Percentiles rank a stretch among this genome's conserved stretches.
phyloP scores from a whole-genome alignment of 1,284 basidiomycete species.

The Wolfiporia cocos region DNA sequence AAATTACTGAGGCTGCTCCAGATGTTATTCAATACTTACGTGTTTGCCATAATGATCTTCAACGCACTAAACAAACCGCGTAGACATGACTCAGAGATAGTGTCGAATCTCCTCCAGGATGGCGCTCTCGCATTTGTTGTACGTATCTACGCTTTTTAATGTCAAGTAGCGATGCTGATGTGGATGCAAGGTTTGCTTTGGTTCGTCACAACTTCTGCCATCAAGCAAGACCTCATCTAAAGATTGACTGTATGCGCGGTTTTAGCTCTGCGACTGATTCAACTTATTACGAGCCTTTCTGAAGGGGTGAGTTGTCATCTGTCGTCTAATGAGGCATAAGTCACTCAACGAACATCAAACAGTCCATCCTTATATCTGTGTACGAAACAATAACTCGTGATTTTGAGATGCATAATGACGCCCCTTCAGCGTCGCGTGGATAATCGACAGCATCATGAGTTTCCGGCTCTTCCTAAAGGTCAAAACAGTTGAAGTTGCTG shows the following conservation, averaged over 20 bases:
- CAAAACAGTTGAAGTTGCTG: no score
- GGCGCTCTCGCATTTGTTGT: slow-evolving; percentile 1
- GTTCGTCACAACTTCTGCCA: no score
- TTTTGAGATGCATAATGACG: not conserved
- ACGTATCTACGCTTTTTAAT: not conserved
- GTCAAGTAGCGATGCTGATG: not conserved
- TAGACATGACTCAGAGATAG: not conserved
- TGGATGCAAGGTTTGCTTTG: no score
- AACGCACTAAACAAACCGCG: slow-evolving; percentile 2
- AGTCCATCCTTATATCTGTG: not conserved
- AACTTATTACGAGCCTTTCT: not conserved
- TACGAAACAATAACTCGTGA: not conserved
- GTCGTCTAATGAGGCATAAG: not conserved
- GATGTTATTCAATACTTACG: not conserved
- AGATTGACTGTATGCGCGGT: no score
- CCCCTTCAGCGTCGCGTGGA: not conserved
- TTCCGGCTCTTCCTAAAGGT: slow-evolving; percentile 1
- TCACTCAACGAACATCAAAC: no score
- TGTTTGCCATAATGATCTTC: not conserved
- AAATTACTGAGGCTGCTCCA: not conserved
- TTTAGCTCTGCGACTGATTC: no score
- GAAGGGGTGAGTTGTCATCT: not conserved
- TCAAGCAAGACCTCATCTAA: no score
- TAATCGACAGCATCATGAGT: not conserved
- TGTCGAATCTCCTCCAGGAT: not conserved